A percentile compares a stretch with the other conserved stretches of the same genome.
phyloP scores from a whole-genome alignment of 805 yeast species.

The Hanseniaspora lachancei region DNA sequence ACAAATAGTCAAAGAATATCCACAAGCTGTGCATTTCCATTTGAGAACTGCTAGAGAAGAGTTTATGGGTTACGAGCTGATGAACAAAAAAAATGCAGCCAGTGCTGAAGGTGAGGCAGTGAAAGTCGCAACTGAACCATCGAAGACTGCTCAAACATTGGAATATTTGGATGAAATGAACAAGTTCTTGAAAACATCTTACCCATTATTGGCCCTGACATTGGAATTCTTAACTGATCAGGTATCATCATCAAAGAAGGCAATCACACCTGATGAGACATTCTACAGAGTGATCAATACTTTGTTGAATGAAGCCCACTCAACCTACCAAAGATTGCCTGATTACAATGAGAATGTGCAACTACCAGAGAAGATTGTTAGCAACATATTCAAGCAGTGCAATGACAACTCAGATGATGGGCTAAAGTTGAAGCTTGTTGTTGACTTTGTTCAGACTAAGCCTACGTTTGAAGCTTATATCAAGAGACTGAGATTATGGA shows the following conservation, averaged over 20 bases:
- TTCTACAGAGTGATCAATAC: slow-evolving; percentile 90
- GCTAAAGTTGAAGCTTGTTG: slow-evolving; percentile 77
- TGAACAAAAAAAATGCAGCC: slow-evolving; percentile 19
- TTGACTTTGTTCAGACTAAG: slow-evolving; percentile 73
- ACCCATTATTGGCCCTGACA: slow-evolving; percentile 82
- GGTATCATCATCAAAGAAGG: slow-evolving; percentile 82
- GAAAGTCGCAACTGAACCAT: slow-evolving; percentile 5
- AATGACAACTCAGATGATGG: slow-evolving; percentile 85
- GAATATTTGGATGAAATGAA: slow-evolving; percentile 84
- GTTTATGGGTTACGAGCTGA: slow-evolving; percentile 55
- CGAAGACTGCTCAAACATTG: slow-evolving; percentile 60
- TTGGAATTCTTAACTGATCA: slow-evolving; percentile 93
- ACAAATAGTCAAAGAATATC: slow-evolving; percentile 88
- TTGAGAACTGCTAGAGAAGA: slow-evolving; percentile 91
- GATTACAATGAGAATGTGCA: slow-evolving; percentile 79
- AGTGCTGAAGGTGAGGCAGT: slow-evolving; percentile 15
- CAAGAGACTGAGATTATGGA: slow-evolving; percentile 74
- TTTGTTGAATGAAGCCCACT: slow-evolving; percentile 82
- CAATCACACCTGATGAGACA: slow-evolving; percentile 79
- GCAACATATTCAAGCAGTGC: slow-evolving; percentile 76
- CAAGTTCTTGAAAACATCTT: slow-evolving; percentile 91
- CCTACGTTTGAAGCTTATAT: slow-evolving; percentile 85
- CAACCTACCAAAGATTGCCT: slow-evolving; percentile 71
- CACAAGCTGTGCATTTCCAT: slow-evolving; percentile 95
- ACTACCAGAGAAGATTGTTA: slow-evolving; percentile 82